Evolutionary conservation across 2,329 filamentous ascomycete genomes (phyloP).

Genomic region (Aspergillus versicolor): DNA sequence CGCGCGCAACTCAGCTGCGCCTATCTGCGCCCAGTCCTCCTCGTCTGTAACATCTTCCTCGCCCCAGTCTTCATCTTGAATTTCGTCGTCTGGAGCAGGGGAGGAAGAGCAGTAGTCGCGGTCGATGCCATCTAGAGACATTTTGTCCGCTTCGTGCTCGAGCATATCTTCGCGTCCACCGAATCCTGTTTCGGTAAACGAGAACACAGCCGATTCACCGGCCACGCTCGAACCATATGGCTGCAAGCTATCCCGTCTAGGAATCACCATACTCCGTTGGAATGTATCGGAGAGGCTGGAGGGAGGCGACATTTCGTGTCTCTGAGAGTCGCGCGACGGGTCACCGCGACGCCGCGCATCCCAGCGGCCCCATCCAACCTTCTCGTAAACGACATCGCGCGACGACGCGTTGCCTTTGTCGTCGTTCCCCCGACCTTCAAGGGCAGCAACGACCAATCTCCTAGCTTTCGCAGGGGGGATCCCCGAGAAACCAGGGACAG

Average conservation of each 20-base stretch:
- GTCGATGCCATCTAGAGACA: constrained; percentile 78
- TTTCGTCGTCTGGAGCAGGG: constrained; percentile 65
- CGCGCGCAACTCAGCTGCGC: constrained; percentile 77
- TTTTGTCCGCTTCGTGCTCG: constrained; percentile 88
- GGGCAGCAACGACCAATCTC: constrained; percentile 83
- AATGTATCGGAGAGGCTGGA: constrained; percentile 51
- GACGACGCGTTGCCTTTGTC: constrained; percentile 55
- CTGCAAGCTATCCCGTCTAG: constrained; percentile 37
- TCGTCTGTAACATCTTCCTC: constrained; percentile 91
- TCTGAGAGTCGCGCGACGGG: constrained; percentile 36
- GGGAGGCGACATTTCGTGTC: constrained; percentile 46
- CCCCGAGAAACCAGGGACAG: constrained; percentile 85
- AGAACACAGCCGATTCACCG: constrained; percentile 72
- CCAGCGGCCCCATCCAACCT: constrained; percentile 97
- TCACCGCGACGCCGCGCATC: constrained; percentile 75
- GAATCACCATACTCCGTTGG: constrained; percentile 49
- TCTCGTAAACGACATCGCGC: constrained; percentile 70
- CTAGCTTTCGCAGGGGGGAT: constrained; percentile 88
- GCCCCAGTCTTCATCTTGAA: constrained; percentile 72
- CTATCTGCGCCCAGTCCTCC: constrained; percentile 91
- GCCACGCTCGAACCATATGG: constrained; percentile 62
- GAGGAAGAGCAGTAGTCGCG: constrained; percentile 69
- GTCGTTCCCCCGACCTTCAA: constrained; percentile 72
- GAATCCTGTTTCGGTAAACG: constrained; percentile 64
- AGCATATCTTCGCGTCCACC: constrained; percentile 63